Evolutionary conservation across 352 stramenopile genomes (phyloP), one percentile per base, ranked within the genome.

Genomic region (Pseudoperonospora humuli): DNA sequence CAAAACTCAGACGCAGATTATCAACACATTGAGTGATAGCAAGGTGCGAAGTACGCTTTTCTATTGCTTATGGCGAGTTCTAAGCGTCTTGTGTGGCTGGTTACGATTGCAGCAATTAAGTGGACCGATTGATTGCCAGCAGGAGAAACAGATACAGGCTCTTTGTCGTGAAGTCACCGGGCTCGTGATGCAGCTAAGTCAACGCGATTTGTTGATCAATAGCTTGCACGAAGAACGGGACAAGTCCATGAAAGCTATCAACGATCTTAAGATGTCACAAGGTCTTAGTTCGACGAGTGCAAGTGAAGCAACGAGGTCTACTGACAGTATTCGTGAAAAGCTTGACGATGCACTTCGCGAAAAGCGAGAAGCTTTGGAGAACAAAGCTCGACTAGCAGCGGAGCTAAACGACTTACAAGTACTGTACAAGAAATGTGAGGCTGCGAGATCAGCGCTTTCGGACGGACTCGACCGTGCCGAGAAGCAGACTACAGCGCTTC

Each of bases 191-290:
- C 67, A 89, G 39, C 38, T 86, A 4, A 59, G 57, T 9, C 58
- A 89, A 25, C 61, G 67, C 1, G 70, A 89, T 42, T 62, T 57
- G 14, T 46, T 73, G 33, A 86, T 86, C 41, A 50, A 71, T 26
- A 82, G 56, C 23, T 46, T 89, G 13, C 59, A 76, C 18, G 54
- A 70, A 19, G 75, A 84, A 37, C 59, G 64, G 1, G 58, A 83
- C 31, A 63, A 61, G 36, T 75, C 62, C 7, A 57, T 41, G 13
- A 65, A 58, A 8, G 42, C 61, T 29, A 52, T 80, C 18, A 71
- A 75, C 34, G 52, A 70, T 21, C 54, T 85, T 6, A 77, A 67
- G 39, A 35, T 73, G 25, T 67, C 57, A 8, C 45, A 60, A 33
- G 23, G 24, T 9, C 23, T 49, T 45, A 56, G 39, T 27, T 59